phyloP scores from a whole-genome alignment of 2,329 filamentous ascomycete species.

The Trichoderma sp. region DNA sequence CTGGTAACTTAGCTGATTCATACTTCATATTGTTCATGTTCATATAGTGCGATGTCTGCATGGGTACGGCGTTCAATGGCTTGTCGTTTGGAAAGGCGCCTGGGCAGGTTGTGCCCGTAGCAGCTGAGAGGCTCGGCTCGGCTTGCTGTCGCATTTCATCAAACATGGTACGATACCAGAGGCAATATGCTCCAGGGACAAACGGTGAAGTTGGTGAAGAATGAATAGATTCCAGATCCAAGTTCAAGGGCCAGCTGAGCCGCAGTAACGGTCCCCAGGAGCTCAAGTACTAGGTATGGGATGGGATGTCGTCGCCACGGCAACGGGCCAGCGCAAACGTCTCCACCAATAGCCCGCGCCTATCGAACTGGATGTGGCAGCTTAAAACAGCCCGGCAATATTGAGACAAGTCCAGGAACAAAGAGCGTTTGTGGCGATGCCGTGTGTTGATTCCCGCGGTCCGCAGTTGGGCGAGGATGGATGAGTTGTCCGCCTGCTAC shows the following conservation, averaged over 20 bases:
- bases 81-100: conserved; percentile 46
- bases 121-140: conserved; percentile 46
- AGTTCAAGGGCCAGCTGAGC: conserved; percentile 26
- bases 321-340: conserved; percentile 27
- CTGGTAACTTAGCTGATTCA: conserved; percentile 43
- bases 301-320: conserved; percentile 29
- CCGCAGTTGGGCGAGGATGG: background rate
- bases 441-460: background rate
- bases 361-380: background rate
- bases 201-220: conserved; percentile 18
- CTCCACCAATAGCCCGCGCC: conserved; percentile 11
- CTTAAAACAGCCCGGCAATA: background rate
- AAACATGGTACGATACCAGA: conserved; percentile 40
- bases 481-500: conserved; percentile 5
- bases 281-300: conserved; percentile 33
- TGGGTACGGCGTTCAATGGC: conserved; percentile 47
- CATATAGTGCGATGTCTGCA: conserved; percentile 57
- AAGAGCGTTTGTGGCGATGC: conserved; percentile 10
- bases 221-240: conserved; percentile 25
- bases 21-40: conserved; percentile 47
- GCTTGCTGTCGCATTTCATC: conserved; percentile 57
- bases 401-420: conserved; percentile 16
- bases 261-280: conserved; percentile 25
- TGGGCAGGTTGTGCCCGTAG: conserved; percentile 55
- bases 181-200: conserved; percentile 10